phyloP scores from a whole-genome alignment of 495 filamentous ascomycete genomes.

The Daldinia concentrica region DNA sequence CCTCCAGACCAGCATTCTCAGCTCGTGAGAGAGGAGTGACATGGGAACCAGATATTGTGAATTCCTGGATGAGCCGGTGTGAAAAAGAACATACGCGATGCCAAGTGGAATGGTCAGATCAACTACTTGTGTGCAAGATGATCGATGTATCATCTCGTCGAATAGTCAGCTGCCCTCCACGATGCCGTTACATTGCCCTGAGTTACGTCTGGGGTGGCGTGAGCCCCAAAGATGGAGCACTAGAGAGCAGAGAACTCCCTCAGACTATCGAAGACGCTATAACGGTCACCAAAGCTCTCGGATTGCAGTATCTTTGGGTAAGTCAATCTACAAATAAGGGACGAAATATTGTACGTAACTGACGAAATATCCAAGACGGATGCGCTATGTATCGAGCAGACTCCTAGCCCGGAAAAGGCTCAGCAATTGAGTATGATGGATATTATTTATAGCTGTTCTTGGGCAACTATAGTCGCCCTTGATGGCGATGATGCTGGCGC shows the following conservation, averaged over 20 bases:
- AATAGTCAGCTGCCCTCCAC: slow-evolving; percentile 28
- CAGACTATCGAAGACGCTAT: neutral
- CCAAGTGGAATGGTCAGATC: neutral
- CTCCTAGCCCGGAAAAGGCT: neutral
- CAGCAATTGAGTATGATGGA: neutral
- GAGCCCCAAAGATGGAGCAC: slow-evolving; percentile 15
- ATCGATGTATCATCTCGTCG: slow-evolving; percentile 31
- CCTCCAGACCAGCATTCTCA: neutral
- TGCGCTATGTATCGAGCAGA: neutral
- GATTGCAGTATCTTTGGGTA: neutral
- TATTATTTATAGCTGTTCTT: neutral
- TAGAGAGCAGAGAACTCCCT: slow-evolving; percentile 32
- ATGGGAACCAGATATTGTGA: neutral
- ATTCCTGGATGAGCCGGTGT: neutral
- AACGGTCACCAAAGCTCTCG: neutral
- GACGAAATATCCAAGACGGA: neutral
- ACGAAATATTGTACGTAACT: neutral
- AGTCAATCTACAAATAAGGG: neutral
- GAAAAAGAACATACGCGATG: neutral
- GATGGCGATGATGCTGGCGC: neutral
- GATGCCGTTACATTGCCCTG: slow-evolving; percentile 31
- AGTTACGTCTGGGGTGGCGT: slow-evolving; percentile 40
- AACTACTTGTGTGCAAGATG: slow-evolving; percentile 1
- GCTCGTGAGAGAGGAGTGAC: neutral
- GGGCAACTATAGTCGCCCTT: neutral